Evolutionary conservation across 1,284 basidiomycete species (phyloP).

Genomic region (Ustilago hordei): DNA sequence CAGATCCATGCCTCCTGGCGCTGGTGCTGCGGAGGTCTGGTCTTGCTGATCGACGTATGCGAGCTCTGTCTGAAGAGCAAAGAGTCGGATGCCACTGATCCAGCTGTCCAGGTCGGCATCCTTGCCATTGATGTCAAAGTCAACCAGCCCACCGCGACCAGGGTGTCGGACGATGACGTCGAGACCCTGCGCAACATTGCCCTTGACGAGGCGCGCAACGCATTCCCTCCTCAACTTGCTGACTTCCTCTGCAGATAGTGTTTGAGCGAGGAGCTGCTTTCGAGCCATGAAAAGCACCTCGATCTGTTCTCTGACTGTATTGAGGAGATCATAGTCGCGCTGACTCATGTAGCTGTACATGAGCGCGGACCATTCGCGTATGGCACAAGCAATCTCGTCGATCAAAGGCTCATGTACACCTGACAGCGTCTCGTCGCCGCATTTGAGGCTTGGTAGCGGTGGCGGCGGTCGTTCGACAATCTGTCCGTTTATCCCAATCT

Average conservation of each 20-base stretch:
- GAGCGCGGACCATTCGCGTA: slow-evolving; percentile 93
- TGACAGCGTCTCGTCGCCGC: slow-evolving; percentile 59
- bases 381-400: slow-evolving; percentile 95
- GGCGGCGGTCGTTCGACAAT: slow-evolving; percentile 76
- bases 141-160: slow-evolving; percentile 87
- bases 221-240: slow-evolving; percentile 84
- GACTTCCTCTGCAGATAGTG: slow-evolving; percentile 88
- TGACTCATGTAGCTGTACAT: slow-evolving; percentile 90
- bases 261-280: slow-evolving; percentile 86
- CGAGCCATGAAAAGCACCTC: slow-evolving; percentile 90
- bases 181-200: slow-evolving; percentile 89
- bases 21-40: slow-evolving; percentile 15
- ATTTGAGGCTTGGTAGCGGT: slow-evolving; percentile 88
- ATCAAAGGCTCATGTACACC: slow-evolving; percentile 82
- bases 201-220: slow-evolving; percentile 86
- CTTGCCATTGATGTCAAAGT: slow-evolving; percentile 61
- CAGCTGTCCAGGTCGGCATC: slow-evolving; percentile 61
- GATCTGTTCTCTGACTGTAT: slow-evolving; percentile 86
- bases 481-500: slow-evolving; percentile 47
- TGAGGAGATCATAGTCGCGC: slow-evolving; percentile 90
- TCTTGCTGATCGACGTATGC: slow-evolving; percentile 66
- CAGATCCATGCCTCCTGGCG: slow-evolving; percentile 51
- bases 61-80: slow-evolving; percentile 67
- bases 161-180: slow-evolving; percentile 96
- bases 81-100: slow-evolving; percentile 67